These are phyloP conservation scores for Taiozyma onychis DNA, from an alignment of 1,139 yeast species.

Conservation along the genomic window DNA sequence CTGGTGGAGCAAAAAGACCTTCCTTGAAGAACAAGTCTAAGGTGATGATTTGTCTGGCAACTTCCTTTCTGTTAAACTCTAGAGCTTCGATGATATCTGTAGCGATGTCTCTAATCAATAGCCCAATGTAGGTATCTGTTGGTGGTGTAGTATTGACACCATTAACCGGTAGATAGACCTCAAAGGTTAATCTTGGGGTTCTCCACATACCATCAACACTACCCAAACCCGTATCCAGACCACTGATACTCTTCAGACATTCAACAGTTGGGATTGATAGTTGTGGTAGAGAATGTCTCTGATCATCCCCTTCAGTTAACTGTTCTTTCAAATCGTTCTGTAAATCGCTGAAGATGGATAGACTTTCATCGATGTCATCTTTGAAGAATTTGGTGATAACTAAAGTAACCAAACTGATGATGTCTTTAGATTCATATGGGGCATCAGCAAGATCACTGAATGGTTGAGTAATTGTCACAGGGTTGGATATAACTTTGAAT, in stretches of 20 bases:
- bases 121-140: constrained; percentile 49
- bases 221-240: constrained; percentile 32
- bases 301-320: constrained; percentile 17
- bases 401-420: constrained; percentile 48
- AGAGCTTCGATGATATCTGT: constrained; percentile 71
- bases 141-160: constrained; percentile 70
- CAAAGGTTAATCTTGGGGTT: constrained; percentile 57
- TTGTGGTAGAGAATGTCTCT: constrained; percentile 42
- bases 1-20: constrained; percentile 75
- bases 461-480: constrained; percentile 31
- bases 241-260: constrained; percentile 27
- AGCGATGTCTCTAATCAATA: constrained; percentile 69
- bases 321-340: constrained; percentile 8
- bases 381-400: constrained; percentile 39
- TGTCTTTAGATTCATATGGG: constrained; percentile 52
- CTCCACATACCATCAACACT: constrained; percentile 46
- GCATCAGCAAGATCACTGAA: constrained; percentile 33
- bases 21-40: constrained; percentile 69
- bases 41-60: constrained; percentile 74
- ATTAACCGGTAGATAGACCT: constrained; percentile 52
- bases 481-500: constrained; percentile 17
- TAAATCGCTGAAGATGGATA: constrained; percentile 13
- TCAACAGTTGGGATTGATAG: constrained; percentile 43
- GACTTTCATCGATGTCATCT: constrained; percentile 22
- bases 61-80: constrained; percentile 87